Percentiles rank a stretch among this genome's conserved stretches.
Conservation (phyloP, 164 flowering plant species). For the Annona squamosa region DNA sequence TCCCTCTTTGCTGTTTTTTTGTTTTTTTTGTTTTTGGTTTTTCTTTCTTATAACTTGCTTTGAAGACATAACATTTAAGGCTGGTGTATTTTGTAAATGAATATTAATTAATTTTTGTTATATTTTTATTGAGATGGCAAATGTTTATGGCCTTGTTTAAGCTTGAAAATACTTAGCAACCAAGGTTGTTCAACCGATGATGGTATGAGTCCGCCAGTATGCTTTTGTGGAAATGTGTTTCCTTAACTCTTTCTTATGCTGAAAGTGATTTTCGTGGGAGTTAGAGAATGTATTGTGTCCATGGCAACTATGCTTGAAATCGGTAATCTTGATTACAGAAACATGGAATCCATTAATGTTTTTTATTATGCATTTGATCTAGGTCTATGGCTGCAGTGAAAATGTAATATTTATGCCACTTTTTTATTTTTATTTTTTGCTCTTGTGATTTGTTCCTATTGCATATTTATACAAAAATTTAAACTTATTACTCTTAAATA, state of each 20-base stretch:
- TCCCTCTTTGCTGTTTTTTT: not conserved
- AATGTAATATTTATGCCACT: too few relatives aligned
- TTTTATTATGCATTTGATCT: not conserved
- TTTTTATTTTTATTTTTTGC: too few relatives aligned
- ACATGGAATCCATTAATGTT: not conserved
- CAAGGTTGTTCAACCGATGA: not conserved
- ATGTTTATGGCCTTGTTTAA: not conserved
- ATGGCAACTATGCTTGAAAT: not conserved
- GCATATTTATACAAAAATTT: too few relatives aligned
- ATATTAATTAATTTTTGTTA: not conserved
- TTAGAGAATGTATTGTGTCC: not conserved
- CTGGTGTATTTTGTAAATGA: constrained; percentile 2
- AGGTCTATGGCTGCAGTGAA: too few relatives aligned
- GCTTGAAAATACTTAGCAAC: not conserved
- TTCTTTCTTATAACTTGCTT: too few relatives aligned
- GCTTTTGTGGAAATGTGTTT: not conserved
- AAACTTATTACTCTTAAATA: too few relatives aligned
- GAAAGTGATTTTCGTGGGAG: not conserved
- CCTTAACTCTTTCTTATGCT: not conserved
- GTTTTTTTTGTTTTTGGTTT: too few relatives aligned
- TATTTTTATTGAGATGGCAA: not conserved
- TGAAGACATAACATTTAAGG: not conserved
- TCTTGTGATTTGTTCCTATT: too few relatives aligned
- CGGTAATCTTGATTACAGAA: not conserved
- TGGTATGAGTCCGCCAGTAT: not conserved